Base-by-base conservation (phyloP, 306 rosid genomes). In the Malus asiatica region DNA sequence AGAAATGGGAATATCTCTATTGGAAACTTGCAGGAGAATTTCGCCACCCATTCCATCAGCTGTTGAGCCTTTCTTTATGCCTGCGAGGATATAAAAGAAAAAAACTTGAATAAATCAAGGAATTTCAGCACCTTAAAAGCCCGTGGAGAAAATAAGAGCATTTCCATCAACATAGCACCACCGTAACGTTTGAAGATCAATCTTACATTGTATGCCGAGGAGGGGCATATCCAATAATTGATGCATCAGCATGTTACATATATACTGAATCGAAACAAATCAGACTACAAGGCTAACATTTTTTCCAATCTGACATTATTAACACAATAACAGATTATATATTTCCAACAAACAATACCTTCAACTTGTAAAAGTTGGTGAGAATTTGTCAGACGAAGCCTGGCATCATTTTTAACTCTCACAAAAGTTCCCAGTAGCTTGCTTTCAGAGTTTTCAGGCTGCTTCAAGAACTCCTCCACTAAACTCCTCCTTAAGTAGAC, bases 1-100 rank as follows among this genome's bases (percentile, higher is more conserved):
- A 40, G 82, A 79, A 51, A 90, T 75, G 38, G 83, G 80, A 59
- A 91, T 76, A 44, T 82, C 76, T 35, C 75, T 44, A 78, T 59
- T 57, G 74, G 91, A 86, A 83, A 90, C 88, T 87, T 83, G 77
- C 86, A 93, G 77, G 82, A 79, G 84, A 42, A 80, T 32, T 75
- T 70, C 84, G 38, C 67, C 44, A 8, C 48, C 33, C 25, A 4
- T 40, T 82, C 80, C 81, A 62, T 64, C 79, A 44, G 4, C 22
- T 48, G 55, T 18, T 20, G 67, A 55, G 46, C 44, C 44, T 52
- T 70, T 79, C 51, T 29, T 74, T 42, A 91, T 73, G 64, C 90
- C 98, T 93, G 81, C 63, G 68, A 75, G 67, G 33, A 66, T 63
- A 79, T 68, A 77, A 69, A 61, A 74, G 38, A 42, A 51, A 73